phyloP scores from a whole-genome alignment of 352 stramenopile genomes.

The Pythium aristosporum region DNA sequence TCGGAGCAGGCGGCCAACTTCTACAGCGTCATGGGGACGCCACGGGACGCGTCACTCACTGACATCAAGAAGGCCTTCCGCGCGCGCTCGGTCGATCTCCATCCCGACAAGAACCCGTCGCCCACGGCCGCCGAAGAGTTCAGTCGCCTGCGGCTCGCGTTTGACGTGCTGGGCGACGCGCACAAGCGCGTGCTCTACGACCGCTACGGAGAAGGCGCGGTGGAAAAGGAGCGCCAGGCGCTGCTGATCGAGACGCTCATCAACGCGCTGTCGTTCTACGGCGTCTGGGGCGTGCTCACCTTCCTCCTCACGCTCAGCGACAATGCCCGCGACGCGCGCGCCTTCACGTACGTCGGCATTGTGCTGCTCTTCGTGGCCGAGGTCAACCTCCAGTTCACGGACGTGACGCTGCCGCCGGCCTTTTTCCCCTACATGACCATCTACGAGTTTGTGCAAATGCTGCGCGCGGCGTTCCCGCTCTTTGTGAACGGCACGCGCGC shows the following conservation, averaged over 20 bases:
- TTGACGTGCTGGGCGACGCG: slow-evolving; percentile 92
- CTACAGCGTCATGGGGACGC: slow-evolving; percentile 91
- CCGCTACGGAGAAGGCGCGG: slow-evolving; percentile 90
- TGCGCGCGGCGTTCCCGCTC: slow-evolving; percentile 93
- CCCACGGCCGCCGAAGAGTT: slow-evolving; percentile 92
- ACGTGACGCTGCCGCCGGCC: slow-evolving; percentile 44
- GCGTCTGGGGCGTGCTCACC: slow-evolving; percentile 94
- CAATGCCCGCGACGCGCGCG: slow-evolving; percentile 76
- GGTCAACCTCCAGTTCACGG: slow-evolving; percentile 88
- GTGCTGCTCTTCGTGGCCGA: slow-evolving; percentile 94
- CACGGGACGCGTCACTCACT: slow-evolving; percentile 83
- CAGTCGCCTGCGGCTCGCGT: slow-evolving; percentile 91
- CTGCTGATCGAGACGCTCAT: slow-evolving; percentile 91
- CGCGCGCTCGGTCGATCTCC: slow-evolving; percentile 91
- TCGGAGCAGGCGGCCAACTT: slow-evolving; percentile 92
- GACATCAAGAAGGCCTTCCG: slow-evolving; percentile 98
- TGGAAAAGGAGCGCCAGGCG: slow-evolving; percentile 87
- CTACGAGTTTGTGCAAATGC: slow-evolving; percentile 90
- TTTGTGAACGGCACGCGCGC: slow-evolving; percentile 97
- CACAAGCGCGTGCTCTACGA: slow-evolving; percentile 95
- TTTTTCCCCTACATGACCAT: slow-evolving; percentile 87
- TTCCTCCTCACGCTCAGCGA: slow-evolving; percentile 96
- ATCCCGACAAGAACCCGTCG: slow-evolving; percentile 97
- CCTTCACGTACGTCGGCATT: slow-evolving; percentile 93
- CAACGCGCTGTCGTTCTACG: slow-evolving; percentile 93